Percentiles rank a stretch among this genome's conserved stretches.
Evolutionary conservation across 2,329 filamentous ascomycete genomes (phyloP).

Genomic region (Seiridium unicorne): DNA sequence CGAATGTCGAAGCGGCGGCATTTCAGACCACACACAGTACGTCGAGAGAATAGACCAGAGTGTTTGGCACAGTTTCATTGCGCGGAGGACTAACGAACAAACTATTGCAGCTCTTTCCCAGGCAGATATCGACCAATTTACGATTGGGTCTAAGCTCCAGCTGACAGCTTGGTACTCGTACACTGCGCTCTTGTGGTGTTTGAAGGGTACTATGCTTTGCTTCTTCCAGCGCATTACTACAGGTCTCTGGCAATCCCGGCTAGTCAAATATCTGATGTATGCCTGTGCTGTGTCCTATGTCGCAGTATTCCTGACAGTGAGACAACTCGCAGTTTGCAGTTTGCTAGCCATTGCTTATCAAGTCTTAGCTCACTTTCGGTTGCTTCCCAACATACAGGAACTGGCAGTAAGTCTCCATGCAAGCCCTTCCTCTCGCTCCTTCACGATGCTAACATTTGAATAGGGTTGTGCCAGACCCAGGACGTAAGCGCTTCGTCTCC

Average conservation of each 20-base stretch:
- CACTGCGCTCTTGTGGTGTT: constrained; percentile 32
- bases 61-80: no score
- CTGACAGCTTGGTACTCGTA: constrained; percentile 39
- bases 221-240: constrained; percentile 28
- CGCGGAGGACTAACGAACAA: neutral
- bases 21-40: neutral
- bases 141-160: constrained; percentile 33
- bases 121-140: constrained; percentile 24
- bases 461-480: constrained; percentile 8
- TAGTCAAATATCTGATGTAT: constrained; percentile 5
- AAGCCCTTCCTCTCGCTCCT: neutral
- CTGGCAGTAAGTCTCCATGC: constrained; percentile 5
- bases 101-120: constrained; percentile 18
- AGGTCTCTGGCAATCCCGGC: constrained; percentile 8
- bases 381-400: constrained; percentile 8
- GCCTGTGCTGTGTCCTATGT: constrained; percentile 7
- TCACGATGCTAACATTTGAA: neutral
- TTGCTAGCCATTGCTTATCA: neutral
- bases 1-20: constrained; percentile 23
- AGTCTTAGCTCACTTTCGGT: constrained; percentile 7
- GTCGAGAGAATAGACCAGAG: neutral
- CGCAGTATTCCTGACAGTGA: constrained; percentile 9
- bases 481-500: neutral
- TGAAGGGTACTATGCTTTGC: constrained; percentile 27
- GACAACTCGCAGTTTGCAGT: neutral